Conservation (phyloP, 352 stramenopile species). For the Albugo laibachii region DNA sequence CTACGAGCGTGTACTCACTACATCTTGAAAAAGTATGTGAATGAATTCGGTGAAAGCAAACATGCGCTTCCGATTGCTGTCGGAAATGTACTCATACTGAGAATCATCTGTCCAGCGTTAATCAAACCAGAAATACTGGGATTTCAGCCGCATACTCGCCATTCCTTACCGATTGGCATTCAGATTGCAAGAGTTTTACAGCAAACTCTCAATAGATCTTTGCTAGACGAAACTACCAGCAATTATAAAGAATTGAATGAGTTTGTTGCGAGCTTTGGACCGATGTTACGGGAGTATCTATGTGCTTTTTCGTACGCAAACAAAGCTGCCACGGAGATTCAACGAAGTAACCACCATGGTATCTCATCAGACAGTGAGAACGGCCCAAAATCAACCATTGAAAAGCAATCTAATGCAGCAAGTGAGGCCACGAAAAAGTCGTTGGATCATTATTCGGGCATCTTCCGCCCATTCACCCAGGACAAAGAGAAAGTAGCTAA, state of each 20-base stretch:
- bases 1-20: constrained; percentile 50
- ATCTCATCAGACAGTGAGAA: too few species aligned
- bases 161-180: constrained; percentile 29
- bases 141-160: constrained; percentile 29
- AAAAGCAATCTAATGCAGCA: too few species aligned
- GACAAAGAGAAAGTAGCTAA: too few species aligned
- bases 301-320: too few species aligned
- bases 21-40: constrained; percentile 46
- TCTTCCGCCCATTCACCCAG: too few species aligned
- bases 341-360: too few species aligned
- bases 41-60: constrained; percentile 39
- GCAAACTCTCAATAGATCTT: constrained; percentile 40
- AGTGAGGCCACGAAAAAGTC: too few species aligned
- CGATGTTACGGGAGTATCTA: too few species aligned
- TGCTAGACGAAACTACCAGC: constrained; percentile 16
- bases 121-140: constrained; percentile 71
- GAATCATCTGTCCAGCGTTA: constrained; percentile 51
- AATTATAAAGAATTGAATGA: not conserved
- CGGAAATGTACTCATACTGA: constrained; percentile 48
- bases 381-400: too few species aligned
- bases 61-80: constrained; percentile 49
- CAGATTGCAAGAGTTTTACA: constrained; percentile 71
- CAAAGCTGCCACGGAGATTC: too few species aligned
- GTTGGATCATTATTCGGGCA: too few species aligned
- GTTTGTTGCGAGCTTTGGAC: not conserved